These are phyloP conservation scores for Euryodendron excelsum DNA, from an alignment of 148 eudicot species.

Conservation along the genomic window DNA sequence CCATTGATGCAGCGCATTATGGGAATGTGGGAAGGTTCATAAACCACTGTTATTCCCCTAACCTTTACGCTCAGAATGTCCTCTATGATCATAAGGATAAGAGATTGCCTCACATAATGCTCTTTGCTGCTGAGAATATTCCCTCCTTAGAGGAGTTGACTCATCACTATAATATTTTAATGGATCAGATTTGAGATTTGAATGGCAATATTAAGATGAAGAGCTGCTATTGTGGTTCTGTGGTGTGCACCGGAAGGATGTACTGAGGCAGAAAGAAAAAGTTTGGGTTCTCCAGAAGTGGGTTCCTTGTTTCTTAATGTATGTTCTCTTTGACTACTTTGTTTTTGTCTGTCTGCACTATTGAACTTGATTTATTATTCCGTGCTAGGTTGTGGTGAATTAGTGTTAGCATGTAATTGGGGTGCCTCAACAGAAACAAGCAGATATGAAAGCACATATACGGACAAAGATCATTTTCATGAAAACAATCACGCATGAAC, in stretches of 20 bases:
- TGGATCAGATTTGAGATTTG: slow-evolving; percentile 62
- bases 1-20: slow-evolving; percentile 73
- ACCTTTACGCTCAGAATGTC: slow-evolving; percentile 85
- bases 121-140: slow-evolving; percentile 86
- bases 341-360: not conserved
- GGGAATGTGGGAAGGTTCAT: slow-evolving; percentile 88
- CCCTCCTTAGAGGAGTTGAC: slow-evolving; percentile 83
- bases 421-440: not conserved
- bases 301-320: slow-evolving; percentile 5
- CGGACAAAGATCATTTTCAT: not conserved
- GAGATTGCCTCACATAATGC: slow-evolving; percentile 87
- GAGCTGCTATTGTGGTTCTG: slow-evolving; percentile 78
- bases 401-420: not conserved
- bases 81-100: slow-evolving; percentile 78
- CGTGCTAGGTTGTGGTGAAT: not conserved
- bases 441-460: not conserved
- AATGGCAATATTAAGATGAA: slow-evolving; percentile 69
- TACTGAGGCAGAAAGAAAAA: slow-evolving; percentile 36
- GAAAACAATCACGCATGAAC: not conserved
- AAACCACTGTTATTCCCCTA: slow-evolving; percentile 90
- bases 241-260: slow-evolving; percentile 80
- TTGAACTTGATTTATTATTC: not conserved
- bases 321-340: not conserved
- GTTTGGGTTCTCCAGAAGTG: not conserved
- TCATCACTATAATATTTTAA: slow-evolving; percentile 70